Conservation (phyloP, 2,329 filamentous ascomycete genomes). For the Colletotrichum echinochloae region DNA sequence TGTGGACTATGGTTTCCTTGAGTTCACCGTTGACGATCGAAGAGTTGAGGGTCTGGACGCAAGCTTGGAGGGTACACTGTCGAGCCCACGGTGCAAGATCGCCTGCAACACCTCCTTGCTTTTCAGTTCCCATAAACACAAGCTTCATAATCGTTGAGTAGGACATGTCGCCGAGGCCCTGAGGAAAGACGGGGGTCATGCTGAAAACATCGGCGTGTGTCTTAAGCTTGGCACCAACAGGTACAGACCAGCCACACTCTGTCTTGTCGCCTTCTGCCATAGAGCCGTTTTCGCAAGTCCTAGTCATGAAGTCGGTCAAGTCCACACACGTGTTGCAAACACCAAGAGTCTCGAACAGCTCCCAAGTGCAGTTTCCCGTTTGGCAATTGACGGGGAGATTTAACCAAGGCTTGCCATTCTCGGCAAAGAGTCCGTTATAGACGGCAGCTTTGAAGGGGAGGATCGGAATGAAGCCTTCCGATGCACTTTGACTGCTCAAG, state of each 20-base stretch:
- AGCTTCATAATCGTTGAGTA: conserved; percentile 50
- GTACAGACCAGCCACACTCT: conserved; percentile 48
- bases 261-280: conserved; percentile 15
- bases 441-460: conserved; percentile 50
- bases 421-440: conserved; percentile 51
- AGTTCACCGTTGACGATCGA: conserved; percentile 46
- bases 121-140: conserved; percentile 51
- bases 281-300: conserved; percentile 43
- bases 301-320: conserved; percentile 45
- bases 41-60: conserved; percentile 47
- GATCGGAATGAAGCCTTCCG: conserved; percentile 48
- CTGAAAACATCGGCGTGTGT: conserved; percentile 47
- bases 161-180: conserved; percentile 44
- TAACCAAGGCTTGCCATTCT: conserved; percentile 46
- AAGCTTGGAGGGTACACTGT: conserved; percentile 48
- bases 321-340: conserved; percentile 43
- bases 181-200: conserved; percentile 48
- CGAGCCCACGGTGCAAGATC: conserved; percentile 47
- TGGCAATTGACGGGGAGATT: conserved; percentile 40
- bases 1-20: conserved; percentile 43
- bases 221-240: conserved; percentile 45
- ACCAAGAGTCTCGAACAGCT: conserved; percentile 42
- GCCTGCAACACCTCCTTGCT: conserved; percentile 42
- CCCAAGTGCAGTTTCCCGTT: conserved; percentile 43
- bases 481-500: conserved; percentile 42